These are phyloP conservation scores for Tetrapisispora iriomotensis DNA, from an alignment of 805 yeast genomes.

Conservation along the genomic window DNA sequence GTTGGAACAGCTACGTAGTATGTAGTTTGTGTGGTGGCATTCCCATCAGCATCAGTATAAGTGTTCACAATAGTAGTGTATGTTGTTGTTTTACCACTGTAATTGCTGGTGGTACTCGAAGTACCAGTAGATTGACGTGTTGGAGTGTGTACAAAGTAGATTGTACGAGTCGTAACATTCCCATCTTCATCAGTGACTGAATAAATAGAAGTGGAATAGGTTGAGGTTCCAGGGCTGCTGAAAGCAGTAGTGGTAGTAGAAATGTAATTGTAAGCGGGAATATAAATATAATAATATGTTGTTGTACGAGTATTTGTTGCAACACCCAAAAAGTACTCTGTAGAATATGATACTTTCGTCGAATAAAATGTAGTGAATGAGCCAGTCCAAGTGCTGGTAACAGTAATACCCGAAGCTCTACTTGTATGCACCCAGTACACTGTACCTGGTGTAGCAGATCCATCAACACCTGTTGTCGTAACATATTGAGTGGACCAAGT, in stretches of 20 bases:
- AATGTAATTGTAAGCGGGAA: neutral
- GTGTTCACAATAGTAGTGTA: too few relatives aligned
- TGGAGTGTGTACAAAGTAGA: neutral
- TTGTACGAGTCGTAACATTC: neutral
- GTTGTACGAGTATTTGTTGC: neutral
- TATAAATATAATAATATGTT: neutral
- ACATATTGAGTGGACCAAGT: neutral
- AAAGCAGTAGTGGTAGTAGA: neutral
- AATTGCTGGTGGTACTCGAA: too few relatives aligned
- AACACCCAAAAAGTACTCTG: too few relatives aligned
- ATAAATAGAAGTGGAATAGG: neutral
- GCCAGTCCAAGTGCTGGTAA: constrained; percentile 3
- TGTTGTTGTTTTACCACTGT: too few relatives aligned
- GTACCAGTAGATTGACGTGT: neutral
- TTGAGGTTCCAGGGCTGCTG: neutral
- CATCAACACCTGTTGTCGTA: neutral
- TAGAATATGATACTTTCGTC: neutral
- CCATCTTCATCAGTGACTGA: neutral
- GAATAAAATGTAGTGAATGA: constrained; percentile 1
- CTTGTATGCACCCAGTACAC: neutral
- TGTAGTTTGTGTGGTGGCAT: neutral
- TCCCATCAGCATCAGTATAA: too few relatives aligned
- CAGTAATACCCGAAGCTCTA: neutral
- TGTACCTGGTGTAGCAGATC: neutral
- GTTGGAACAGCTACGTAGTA: neutral